Evolutionary conservation across 2,329 filamentous ascomycete genomes (phyloP), one percentile per base, ranked within the genome.

Genomic region (Botrytis cinerea): DNA sequence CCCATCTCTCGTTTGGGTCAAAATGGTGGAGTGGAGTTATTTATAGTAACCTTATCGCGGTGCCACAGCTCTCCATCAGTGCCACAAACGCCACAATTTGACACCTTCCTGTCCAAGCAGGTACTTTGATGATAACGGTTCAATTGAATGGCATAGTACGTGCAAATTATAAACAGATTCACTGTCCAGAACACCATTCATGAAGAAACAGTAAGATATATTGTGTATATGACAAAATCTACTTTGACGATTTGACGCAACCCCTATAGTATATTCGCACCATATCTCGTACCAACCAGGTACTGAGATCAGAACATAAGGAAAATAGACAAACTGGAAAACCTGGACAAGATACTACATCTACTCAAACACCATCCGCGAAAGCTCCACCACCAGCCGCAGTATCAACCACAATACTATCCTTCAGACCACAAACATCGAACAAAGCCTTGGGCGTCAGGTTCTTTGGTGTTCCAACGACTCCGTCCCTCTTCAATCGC

Each of bases 371-470:
- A 38, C 75, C 76, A 61, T 72, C 70, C 12, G 57, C 57, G 40
- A 76, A 77, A 54, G 73, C 43, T 1, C 61, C 59, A 32, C 76
- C 75, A n/a, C 76, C 76, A 63, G 76, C 75, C 40, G 72, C 74
- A 35, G 63, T 71, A 73, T 89, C 87, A 77, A 88, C 84, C 7
- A 83, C 83, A 78, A 87, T 84, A 40, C 84, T 78, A 48, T 88
- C 85, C 54, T 84, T 82, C 78, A 89, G 75, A 1, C 87, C 87
- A 77, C 86, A 87, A 1, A 86, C 83, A 76, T 85, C 83, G 75
- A 88, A 88, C 43, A 88, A 75, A 73, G 83, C 84, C 71, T 82
- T 83, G 0, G 86, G 86, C 0, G 84, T 84, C 73, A 85, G 81
- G 68, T 84, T 82, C 73, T 82, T 82, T 1, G 84, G 83, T 57